Evolutionary conservation across 306 rosid species (phyloP).

Genomic region (Argentina anserina): DNA sequence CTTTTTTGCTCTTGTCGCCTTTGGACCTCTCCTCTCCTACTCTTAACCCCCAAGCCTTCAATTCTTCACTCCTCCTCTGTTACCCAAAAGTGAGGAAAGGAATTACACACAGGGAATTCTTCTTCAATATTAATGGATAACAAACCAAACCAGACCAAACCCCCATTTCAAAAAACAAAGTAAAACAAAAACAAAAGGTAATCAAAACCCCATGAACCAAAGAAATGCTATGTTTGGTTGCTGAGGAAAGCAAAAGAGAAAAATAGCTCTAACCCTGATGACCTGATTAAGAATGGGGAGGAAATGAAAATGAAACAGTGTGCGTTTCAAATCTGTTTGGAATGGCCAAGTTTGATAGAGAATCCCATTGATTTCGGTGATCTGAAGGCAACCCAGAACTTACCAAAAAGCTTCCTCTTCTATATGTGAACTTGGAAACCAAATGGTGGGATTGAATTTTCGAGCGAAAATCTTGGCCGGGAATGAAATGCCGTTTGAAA

Average conservation of each 20-base stretch:
- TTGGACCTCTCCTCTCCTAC: not conserved
- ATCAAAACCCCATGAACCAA: not conserved
- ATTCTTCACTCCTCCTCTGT: conserved; percentile 10
- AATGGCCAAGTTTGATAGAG: not conserved
- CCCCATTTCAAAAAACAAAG: not conserved
- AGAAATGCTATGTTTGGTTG: conserved; percentile 28
- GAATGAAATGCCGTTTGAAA: conserved; percentile 22
- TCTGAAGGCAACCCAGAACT: not conserved
- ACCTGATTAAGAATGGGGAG: conserved; percentile 3
- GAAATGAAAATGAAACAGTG: not conserved
- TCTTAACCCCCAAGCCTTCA: not conserved
- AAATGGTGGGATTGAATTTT: not conserved
- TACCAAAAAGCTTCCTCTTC: not conserved
- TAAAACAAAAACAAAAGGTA: not conserved
- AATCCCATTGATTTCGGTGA: conserved; percentile 6
- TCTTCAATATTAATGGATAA: not conserved
- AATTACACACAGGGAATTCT: not conserved
- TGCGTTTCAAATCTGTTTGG: not conserved
- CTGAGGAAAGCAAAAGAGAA: conserved; percentile 11
- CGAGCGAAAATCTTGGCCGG: conserved; percentile 10
- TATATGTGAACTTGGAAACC: not conserved
- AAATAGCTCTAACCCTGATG: conserved; percentile 14
- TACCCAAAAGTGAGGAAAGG: not conserved
- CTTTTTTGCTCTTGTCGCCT: conserved; percentile 22
- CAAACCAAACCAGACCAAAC: not conserved